Evolutionary conservation across 306 rosid species (phyloP).

Genomic region (Alnus rubra): DNA sequence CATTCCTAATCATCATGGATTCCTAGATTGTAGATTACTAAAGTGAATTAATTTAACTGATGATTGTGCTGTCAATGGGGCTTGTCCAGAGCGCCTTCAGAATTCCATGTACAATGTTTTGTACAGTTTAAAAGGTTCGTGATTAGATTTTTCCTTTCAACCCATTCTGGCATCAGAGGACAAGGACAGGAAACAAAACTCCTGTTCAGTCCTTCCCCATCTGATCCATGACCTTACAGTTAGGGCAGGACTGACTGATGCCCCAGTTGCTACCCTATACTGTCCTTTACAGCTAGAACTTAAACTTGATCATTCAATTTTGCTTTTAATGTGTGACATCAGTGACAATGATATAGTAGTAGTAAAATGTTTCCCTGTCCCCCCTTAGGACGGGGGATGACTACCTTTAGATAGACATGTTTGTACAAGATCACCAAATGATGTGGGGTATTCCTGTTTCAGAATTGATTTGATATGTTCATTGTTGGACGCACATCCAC

Average conservation of each 20-base stretch:
- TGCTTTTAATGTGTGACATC: constrained; percentile 40
- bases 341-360: constrained; percentile 40
- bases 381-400: constrained; percentile 27
- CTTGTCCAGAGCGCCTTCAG: constrained; percentile 39
- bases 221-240: background rate
- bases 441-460: constrained; percentile 31
- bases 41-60: constrained; percentile 47
- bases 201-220: constrained; percentile 3
- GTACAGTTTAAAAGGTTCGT: constrained; percentile 49
- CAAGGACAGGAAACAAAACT: background rate
- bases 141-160: constrained; percentile 30
- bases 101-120: constrained; percentile 48
- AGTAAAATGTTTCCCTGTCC: constrained; percentile 34
- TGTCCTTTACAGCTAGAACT: constrained; percentile 39
- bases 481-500: constrained; percentile 17
- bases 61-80: constrained; percentile 47
- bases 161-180: constrained; percentile 13
- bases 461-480: constrained; percentile 3
- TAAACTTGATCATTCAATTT: constrained; percentile 29
- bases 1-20: constrained; percentile 41
- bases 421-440: constrained; percentile 26
- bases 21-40: constrained; percentile 43
- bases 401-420: constrained; percentile 35
- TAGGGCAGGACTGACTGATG: constrained; percentile 6
- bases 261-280: background rate